These are phyloP conservation scores for Xerocomellus dryophilus DNA, from an alignment of 768 basidiomycete genomes.

Conservation along the genomic window DNA sequence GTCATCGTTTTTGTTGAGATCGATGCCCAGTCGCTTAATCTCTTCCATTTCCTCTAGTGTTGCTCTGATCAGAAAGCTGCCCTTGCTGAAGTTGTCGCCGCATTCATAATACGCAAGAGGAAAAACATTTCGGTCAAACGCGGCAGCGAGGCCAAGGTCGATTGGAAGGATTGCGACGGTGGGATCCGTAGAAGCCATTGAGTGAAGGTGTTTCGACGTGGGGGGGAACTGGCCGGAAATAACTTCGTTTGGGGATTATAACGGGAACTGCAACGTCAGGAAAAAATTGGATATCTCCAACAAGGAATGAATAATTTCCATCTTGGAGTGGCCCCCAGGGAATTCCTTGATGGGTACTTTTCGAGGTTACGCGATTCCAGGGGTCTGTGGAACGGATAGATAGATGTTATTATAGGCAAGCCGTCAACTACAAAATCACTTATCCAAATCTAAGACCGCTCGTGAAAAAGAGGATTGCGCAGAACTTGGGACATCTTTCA, in stretches of 20 bases:
- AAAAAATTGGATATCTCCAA: background rate
- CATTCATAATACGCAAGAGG: constrained; percentile 4
- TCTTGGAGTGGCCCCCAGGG: background rate
- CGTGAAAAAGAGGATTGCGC: background rate
- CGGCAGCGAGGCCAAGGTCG: background rate
- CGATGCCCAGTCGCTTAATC: background rate
- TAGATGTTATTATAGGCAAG: background rate
- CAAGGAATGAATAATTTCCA: background rate
- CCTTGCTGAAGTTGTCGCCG: background rate
- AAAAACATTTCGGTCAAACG: background rate
- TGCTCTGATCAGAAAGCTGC: background rate
- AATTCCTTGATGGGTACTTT: background rate
- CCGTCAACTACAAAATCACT: background rate
- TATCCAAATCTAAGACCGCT: too few species aligned
- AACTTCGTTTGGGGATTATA: background rate
- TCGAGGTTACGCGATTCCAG: background rate
- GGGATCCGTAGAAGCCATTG: background rate
- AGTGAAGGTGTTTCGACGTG: background rate
- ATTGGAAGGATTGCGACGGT: background rate
- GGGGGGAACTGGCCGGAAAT: background rate
- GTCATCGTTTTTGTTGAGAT: background rate
- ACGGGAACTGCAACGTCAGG: background rate
- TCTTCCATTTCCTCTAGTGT: constrained; percentile 6
- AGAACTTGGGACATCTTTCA: background rate
- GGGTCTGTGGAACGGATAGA: background rate